These are phyloP conservation scores for Coleophoma eucalyptorum DNA, from an alignment of 2,329 filamentous ascomycete species.

Conservation along the genomic window DNA sequence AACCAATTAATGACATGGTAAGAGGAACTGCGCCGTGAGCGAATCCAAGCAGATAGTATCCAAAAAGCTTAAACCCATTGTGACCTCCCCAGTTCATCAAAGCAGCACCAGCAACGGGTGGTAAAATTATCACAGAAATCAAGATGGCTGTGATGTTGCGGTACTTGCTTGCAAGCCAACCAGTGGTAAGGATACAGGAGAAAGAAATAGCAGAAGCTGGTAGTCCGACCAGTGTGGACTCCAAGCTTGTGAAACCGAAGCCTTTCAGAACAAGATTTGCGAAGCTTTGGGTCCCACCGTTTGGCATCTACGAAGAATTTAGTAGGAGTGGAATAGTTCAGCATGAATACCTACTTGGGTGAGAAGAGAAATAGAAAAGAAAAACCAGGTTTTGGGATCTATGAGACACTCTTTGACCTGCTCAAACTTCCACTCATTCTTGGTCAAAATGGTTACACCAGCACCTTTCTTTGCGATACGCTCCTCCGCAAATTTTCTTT, in stretches of 20 bases:
- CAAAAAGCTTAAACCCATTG: slow-evolving; percentile 21
- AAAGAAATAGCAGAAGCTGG: slow-evolving; percentile 16
- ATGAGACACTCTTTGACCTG: slow-evolving; percentile 47
- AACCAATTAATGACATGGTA: slow-evolving; percentile 23
- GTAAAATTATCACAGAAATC: slow-evolving; percentile 15
- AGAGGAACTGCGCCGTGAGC: slow-evolving; percentile 25
- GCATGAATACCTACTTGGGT: slow-evolving; percentile 30
- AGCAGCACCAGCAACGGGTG: slow-evolving; percentile 19
- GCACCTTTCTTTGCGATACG: slow-evolving; percentile 46
- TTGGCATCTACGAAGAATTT: slow-evolving; percentile 42
- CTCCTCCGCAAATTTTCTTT: slow-evolving; percentile 42
- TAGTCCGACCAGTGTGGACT: slow-evolving; percentile 24
- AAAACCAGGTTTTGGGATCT: slow-evolving; percentile 58
- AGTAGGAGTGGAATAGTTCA: neutral
- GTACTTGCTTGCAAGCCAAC: slow-evolving; percentile 30
- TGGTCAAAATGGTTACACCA: slow-evolving; percentile 38
- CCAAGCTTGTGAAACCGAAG: slow-evolving; percentile 30
- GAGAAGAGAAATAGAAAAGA: slow-evolving; percentile 47
- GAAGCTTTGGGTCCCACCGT: slow-evolving; percentile 57
- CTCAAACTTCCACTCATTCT: slow-evolving; percentile 41
- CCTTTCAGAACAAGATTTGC: slow-evolving; percentile 40
- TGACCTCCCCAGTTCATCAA: slow-evolving; percentile 18
- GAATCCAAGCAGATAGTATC: slow-evolving; percentile 26
- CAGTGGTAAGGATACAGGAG: slow-evolving; percentile 14
- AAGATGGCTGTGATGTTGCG: slow-evolving; percentile 17